phyloP scores from a whole-genome alignment of 306 rosid genomes.

The Senna tora region DNA sequence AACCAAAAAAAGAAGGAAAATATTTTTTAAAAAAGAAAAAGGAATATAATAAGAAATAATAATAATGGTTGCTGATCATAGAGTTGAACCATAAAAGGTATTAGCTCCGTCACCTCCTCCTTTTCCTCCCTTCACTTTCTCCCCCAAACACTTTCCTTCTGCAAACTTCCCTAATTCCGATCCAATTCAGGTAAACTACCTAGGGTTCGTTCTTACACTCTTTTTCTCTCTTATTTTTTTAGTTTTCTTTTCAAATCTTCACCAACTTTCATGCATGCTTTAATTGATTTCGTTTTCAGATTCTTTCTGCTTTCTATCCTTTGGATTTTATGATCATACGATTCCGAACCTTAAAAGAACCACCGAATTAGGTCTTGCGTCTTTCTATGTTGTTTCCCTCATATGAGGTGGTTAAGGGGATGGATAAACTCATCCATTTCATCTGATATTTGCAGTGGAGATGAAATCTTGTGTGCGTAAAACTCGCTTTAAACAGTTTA shows the following conservation, averaged over 20 bases:
- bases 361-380: slow-evolving; percentile 6
- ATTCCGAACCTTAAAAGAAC: background rate
- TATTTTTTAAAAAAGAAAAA: background rate
- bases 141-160: background rate
- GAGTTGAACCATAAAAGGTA: background rate
- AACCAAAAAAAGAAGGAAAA: background rate
- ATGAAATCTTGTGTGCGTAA: background rate
- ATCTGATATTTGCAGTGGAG: slow-evolving; percentile 23
- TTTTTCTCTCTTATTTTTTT: background rate
- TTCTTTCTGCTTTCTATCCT: slow-evolving; percentile 1
- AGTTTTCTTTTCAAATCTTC: slow-evolving; percentile 13
- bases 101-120: slow-evolving; percentile 27
- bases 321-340: slow-evolving; percentile 40
- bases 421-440: background rate
- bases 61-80: background rate
- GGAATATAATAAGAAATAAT: background rate
- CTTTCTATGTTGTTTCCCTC: background rate
- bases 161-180: slow-evolving; percentile 20
- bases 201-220: background rate
- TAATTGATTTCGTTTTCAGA: background rate
- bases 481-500: background rate
- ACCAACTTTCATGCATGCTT: slow-evolving; percentile 6
- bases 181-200: slow-evolving; percentile 37
- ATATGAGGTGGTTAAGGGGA: background rate
- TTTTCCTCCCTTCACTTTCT: background rate